These are phyloP conservation scores for Terfezia boudieri DNA, from an alignment of 495 filamentous ascomycete species.

Conservation along the genomic window DNA sequence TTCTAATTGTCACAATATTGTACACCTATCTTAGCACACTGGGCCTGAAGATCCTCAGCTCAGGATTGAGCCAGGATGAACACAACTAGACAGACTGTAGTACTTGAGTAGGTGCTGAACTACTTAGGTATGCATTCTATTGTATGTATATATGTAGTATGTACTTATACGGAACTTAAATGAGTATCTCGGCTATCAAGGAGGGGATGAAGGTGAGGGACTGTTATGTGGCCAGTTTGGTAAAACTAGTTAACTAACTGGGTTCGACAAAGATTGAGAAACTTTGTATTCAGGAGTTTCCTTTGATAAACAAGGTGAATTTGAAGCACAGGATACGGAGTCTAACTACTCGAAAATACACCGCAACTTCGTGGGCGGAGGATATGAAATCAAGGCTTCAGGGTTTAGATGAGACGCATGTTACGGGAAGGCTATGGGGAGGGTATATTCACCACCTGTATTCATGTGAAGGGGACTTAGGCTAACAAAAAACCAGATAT, in stretches of 20 bases:
- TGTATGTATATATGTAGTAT: too few species aligned
- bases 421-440: constrained; percentile 65
- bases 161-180: too few species aligned
- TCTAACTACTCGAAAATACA: constrained; percentile 52
- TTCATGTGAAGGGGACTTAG: background rate
- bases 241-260: constrained; percentile 1
- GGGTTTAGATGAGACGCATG: constrained; percentile 51
- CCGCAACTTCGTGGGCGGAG: constrained; percentile 79
- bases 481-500: constrained; percentile 10
- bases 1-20: too few species aligned
- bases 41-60: too few species aligned
- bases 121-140: too few species aligned
- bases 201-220: constrained; percentile 57
- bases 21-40: too few species aligned
- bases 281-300: constrained; percentile 87
- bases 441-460: background rate
- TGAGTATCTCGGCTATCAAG: constrained; percentile 67
- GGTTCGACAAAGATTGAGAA: constrained; percentile 46
- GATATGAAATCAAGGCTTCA: constrained; percentile 78
- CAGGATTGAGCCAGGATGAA: too few species aligned
- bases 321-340: background rate
- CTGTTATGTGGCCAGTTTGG: background rate
- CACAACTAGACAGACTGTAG: too few species aligned
- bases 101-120: too few species aligned
- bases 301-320: constrained; percentile 68